Evolutionary conservation across 495 filamentous ascomycete species (phyloP), one percentile per base, ranked within the genome.

Genomic region (Amorphotheca resinae): DNA sequence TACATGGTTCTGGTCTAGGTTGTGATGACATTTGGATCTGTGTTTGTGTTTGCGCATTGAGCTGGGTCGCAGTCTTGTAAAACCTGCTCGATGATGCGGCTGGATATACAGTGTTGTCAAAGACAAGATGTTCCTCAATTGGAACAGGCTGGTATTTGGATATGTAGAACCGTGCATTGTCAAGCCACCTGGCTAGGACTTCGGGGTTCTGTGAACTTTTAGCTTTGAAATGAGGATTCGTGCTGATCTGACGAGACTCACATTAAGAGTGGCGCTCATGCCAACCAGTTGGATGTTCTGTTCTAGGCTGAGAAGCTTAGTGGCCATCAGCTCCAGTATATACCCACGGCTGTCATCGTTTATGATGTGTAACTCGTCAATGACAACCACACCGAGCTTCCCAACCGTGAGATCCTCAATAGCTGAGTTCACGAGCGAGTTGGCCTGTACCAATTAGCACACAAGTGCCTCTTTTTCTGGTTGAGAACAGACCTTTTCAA

Each of bases 341-440:
- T 87, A 87, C 4, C 84, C 84, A n/a, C 84, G 76, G 51, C 75
- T 70, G 26, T 81, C 77, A 56, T 88, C 84, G 45, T 82, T 77
- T 14, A 91, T 64, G 82, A 91, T 87, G 49, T 91, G 84, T 3
- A 87, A 59, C 54, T 88, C 84, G 54, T 88, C 84, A 12, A 91
- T 62, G 7, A 88, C 82, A 22, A 87, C 76, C 16, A 77, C 63
- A 20, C 72, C 75, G 35, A 88, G 59, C 9, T 77, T 67, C 9
- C 72, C 64, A 47, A 87, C 73, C 11, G 66, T 74, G 53, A 74
- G 77, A 44, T 87, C 79, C 48, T 81, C 80, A 52, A 88, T 82
- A 11, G 82, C 76, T 18, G 68, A 59, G 42, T 91, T 91, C 33
- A 88, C 68, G 44, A 91, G 65, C n/a, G 75, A 68, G 49, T 88